Base-by-base conservation (phyloP, 2,329 filamentous ascomycete species). In the Didymella lethalis region DNA sequence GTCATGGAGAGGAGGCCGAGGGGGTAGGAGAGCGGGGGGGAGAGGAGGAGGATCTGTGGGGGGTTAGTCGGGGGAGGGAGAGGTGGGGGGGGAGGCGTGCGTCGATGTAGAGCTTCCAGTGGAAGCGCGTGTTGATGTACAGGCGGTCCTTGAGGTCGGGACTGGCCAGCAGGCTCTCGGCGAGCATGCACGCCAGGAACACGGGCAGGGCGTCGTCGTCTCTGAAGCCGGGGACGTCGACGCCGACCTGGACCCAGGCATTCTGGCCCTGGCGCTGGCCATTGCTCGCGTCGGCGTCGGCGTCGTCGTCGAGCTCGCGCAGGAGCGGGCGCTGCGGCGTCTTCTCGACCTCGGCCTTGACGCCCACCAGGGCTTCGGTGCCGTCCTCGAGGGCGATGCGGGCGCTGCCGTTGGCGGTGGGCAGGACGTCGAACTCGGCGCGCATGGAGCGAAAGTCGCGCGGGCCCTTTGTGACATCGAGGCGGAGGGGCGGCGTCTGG, bases 71-170 rank as follows among this genome's bases (percentile, higher is more conserved):
- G 14, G 18, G 14, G 32, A 4, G 14, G 14, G 31, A 1, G 31
- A 16, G 12, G 12, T 14, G 14, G 16, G 2, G 3, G 16, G 12
- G 6, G 12, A 32, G 31, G 4, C 54, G 16, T 7, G 52, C 54
- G 32, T 99, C 95, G 63, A 99, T 85, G 79, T 94, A 98, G 57
- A 99, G 78, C 79, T 93, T 92, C 95, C 95, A 99, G 82, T 98
- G 94, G 83, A 94, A 99, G 44, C 93, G 86, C 59, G 84, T 81
- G 80, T 97, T 98, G 76, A 99, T 97, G 78, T 88, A 90, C 72
- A 99, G 78, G 71, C 89, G 86, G 76, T 86, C 87, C 64, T 83
- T 84, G 61, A 89, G 72, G 71, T 84, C 84, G 20, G 88, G 89
- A 77, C 88, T 90, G 31, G 87, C 88, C 59, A 95, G 83, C 78